These are phyloP conservation scores for Entophlyctis luteolus DNA, from an alignment of 192 early-diverging fungal species.

Conservation along the genomic window DNA sequence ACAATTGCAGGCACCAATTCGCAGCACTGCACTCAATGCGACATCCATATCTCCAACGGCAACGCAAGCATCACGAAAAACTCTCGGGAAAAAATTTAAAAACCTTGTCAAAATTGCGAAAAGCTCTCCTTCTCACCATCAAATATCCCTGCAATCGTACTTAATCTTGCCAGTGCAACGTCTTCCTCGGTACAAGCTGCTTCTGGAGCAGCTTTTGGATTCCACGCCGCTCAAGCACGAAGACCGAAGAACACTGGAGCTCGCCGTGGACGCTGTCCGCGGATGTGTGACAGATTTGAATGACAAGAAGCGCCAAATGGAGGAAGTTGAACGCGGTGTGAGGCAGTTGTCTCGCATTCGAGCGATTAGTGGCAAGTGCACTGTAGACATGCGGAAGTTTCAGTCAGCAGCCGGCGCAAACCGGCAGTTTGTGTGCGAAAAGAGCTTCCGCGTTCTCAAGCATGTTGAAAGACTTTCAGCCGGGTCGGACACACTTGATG, in stretches of 20 bases:
- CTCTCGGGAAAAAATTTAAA: slow-evolving; percentile 36
- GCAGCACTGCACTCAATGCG: neutral
- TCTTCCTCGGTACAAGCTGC: slow-evolving; percentile 86
- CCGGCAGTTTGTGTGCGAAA: slow-evolving; percentile 31
- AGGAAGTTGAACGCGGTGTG: slow-evolving; percentile 41
- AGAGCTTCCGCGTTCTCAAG: slow-evolving; percentile 30
- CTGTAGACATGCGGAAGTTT: slow-evolving; percentile 19
- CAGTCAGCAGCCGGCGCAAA: too few species aligned
- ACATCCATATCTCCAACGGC: slow-evolving; percentile 9
- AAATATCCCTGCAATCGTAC: slow-evolving; percentile 79
- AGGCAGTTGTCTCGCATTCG: slow-evolving; percentile 16
- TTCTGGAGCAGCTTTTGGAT: slow-evolving; percentile 79
- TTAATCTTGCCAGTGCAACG: slow-evolving; percentile 90
- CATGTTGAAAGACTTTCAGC: slow-evolving; percentile 38
- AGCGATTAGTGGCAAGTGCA: slow-evolving; percentile 11
- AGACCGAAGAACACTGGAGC: slow-evolving; percentile 66
- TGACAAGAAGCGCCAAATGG: slow-evolving; percentile 73
- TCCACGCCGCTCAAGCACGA: slow-evolving; percentile 70
- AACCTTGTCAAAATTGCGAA: slow-evolving; percentile 44
- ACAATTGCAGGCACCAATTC: slow-evolving; percentile 6
- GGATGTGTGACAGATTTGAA: slow-evolving; percentile 74
- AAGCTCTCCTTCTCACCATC: slow-evolving; percentile 59
- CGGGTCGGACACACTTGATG: slow-evolving; percentile 26
- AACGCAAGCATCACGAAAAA: slow-evolving; percentile 32
- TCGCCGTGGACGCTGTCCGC: slow-evolving; percentile 66